Evolutionary conservation across 108 stramenopile species (phyloP).

Genomic region (Pseudonitzschia multistriata): DNA sequence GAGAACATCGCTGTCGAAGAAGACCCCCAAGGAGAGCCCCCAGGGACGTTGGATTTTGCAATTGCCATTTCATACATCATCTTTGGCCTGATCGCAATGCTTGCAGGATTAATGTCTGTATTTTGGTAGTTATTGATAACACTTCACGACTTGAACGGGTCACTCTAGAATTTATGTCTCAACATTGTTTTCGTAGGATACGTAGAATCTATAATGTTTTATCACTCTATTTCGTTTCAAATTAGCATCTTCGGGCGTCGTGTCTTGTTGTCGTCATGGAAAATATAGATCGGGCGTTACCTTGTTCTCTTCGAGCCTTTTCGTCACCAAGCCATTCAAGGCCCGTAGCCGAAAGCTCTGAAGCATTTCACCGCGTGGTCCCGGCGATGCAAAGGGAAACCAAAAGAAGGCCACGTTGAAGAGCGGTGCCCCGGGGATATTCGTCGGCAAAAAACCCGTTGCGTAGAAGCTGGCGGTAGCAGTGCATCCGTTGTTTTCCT

Average conservation of each 20-base stretch:
- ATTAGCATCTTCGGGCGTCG: neutral
- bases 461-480: slow-evolving; percentile 31
- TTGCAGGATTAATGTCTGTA: slow-evolving; percentile 64
- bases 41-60: slow-evolving; percentile 55
- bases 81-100: slow-evolving; percentile 69
- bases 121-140: slow-evolving; percentile 2
- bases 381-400: slow-evolving; percentile 29
- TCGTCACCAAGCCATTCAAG: slow-evolving; percentile 13
- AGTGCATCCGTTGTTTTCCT: neutral
- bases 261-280: neutral
- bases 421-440: slow-evolving; percentile 23
- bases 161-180: no score
- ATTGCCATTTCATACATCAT: slow-evolving; percentile 65
- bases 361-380: slow-evolving; percentile 23
- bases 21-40: slow-evolving; percentile 56
- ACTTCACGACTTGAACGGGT: no score
- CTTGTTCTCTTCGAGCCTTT: slow-evolving; percentile 16
- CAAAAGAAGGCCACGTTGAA: slow-evolving; percentile 16
- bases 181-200: no score
- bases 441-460: slow-evolving; percentile 30
- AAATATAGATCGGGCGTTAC: neutral
- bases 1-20: slow-evolving; percentile 45
- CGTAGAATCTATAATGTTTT: no score
- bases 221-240: no score
- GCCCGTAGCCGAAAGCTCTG: slow-evolving; percentile 20